Evolutionary conservation across 2,329 filamentous ascomycete species (phyloP).

Genomic region (Pseudopithomyces maydicus): DNA sequence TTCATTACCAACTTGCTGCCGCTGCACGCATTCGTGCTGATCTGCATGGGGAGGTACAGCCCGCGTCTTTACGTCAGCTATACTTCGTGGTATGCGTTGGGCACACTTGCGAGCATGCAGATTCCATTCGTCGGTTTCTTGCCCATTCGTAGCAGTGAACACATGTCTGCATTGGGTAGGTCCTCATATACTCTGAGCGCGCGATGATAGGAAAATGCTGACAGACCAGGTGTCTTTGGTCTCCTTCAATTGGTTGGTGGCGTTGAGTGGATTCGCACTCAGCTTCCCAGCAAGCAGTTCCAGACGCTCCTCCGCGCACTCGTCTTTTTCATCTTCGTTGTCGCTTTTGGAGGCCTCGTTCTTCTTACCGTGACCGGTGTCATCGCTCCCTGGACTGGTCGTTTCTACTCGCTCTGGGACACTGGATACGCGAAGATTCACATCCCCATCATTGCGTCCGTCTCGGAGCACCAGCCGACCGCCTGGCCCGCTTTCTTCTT

Average conservation of each 20-base stretch:
- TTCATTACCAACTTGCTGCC: constrained; percentile 98
- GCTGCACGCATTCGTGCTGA: constrained; percentile 88
- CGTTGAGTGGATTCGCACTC: constrained; percentile 86
- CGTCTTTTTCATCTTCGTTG: constrained; percentile 73
- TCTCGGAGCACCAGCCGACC: constrained; percentile 98
- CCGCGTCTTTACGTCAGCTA: constrained; percentile 94
- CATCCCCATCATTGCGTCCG: constrained; percentile 99
- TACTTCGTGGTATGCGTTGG: constrained; percentile 96
- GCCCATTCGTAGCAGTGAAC: constrained; percentile 94
- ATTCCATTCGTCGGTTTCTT: constrained; percentile 98
- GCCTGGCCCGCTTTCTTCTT: constrained; percentile 99
- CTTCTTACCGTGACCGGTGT: constrained; percentile 83
- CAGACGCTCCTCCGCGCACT: constrained; percentile 82
- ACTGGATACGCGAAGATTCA: constrained; percentile 99
- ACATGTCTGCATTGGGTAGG: constrained; percentile 94
- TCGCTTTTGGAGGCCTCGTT: constrained; percentile 78
- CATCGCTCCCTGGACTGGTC: constrained; percentile 96
- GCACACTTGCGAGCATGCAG: constrained; percentile 97
- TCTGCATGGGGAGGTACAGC: constrained; percentile 97
- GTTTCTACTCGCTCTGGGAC: constrained; percentile 99
- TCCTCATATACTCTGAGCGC: constrained; percentile 10
- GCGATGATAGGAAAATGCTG: constrained; percentile 25
- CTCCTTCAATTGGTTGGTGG: constrained; percentile 92
- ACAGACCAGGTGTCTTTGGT: constrained; percentile 79
- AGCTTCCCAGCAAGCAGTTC: constrained; percentile 91